Percentiles rank a stretch among this genome's conserved stretches.
These are phyloP conservation scores for Ceratobasidium sp. DNA, from an alignment of 1,284 basidiomycete genomes.

Conservation along the genomic window DNA sequence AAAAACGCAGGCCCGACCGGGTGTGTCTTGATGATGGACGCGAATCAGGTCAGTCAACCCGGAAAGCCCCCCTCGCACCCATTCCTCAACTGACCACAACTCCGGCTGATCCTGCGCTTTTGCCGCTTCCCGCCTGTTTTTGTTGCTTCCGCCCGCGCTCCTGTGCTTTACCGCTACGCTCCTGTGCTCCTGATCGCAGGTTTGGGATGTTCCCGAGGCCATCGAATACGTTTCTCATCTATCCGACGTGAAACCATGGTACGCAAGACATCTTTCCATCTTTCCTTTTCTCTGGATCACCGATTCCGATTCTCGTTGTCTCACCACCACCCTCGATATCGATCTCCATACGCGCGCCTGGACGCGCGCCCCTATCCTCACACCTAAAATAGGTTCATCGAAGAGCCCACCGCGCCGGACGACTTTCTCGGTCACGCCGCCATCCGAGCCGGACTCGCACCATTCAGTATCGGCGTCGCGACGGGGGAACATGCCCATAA, in stretches of 20 bases:
- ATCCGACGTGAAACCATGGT: constrained; percentile 87
- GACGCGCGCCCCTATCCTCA: constrained; percentile 4
- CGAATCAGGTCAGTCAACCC: constrained; percentile 71
- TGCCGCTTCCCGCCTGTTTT: not conserved
- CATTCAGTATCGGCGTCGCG: constrained; percentile 82
- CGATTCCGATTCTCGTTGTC: constrained; percentile 10
- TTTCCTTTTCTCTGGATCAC: constrained; percentile 15
- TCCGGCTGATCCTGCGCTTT: not conserved
- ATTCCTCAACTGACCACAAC: constrained; percentile 30
- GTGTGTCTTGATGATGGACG: constrained; percentile 94
- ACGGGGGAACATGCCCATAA: constrained; percentile 97
- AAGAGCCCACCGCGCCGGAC: constrained; percentile 94
- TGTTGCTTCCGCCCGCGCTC: not conserved
- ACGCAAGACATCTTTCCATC: constrained; percentile 46
- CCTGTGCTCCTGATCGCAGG: constrained; percentile 16
- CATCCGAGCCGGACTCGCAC: constrained; percentile 56
- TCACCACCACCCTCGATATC: constrained; percentile 34
- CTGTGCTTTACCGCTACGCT: not conserved
- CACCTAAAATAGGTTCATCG: constrained; percentile 77
- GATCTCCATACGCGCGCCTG: constrained; percentile 28
- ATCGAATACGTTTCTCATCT: constrained; percentile 89
- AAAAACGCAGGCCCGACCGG: constrained; percentile 97
- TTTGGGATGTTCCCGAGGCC: constrained; percentile 87
- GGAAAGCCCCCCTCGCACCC: constrained; percentile 21
- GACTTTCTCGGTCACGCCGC: constrained; percentile 68